Base-by-base conservation (phyloP, 2,329 filamentous ascomycete species). In the Paraconiothyrium brasiliense region DNA sequence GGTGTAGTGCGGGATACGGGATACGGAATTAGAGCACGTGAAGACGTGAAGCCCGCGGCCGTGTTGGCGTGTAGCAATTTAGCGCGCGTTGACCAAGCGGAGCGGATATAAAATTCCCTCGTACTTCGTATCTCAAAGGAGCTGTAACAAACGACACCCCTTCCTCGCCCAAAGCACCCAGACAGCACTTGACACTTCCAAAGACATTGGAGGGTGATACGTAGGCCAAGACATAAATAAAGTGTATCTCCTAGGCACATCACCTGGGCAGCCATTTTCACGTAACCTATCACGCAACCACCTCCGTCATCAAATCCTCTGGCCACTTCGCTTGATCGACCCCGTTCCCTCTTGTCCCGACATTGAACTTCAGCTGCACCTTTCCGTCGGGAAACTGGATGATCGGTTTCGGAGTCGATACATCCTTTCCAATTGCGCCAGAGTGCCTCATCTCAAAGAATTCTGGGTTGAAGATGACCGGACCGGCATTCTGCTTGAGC, bases 271-370 rank as follows among this genome's bases (percentile, higher is more conserved):
- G 27, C 27, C 11, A 37, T 41, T n/a, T 14, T 41, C 8, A 20
- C 16, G 43, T 46, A 46, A 24, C 43, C 20, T 48, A 41, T 59
- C 59, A 74, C 22, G 39, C 60, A 10, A 82, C 75, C 37, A 81
- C 60, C 59, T 83, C 79, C 9, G 75, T 74, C 56, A 69, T 76
- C 65, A 83, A 65, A 71, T 84, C 76, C 11, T 78, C 68, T 8
- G 84, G 84, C 83, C 84, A 87, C 43, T 66, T 70, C 4, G 84
- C 71, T 65, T 78, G 63, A 69, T 86, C 84, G 3, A 82, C 74
- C 1, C 84, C 84, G 70, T 86, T 86, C 8, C 77, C 77, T 66
- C 84, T 76, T 3, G 83, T 84, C 1, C 84, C 82, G 20, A 86
- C 76, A 61, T 84, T 81, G 66, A 79, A 86, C 34, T 75, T 73